Percentiles rank a stretch among this genome's conserved stretches.
Evolutionary conservation across 805 yeast species (phyloP).

Genomic region (Suhomyces kilbournensis): DNA sequence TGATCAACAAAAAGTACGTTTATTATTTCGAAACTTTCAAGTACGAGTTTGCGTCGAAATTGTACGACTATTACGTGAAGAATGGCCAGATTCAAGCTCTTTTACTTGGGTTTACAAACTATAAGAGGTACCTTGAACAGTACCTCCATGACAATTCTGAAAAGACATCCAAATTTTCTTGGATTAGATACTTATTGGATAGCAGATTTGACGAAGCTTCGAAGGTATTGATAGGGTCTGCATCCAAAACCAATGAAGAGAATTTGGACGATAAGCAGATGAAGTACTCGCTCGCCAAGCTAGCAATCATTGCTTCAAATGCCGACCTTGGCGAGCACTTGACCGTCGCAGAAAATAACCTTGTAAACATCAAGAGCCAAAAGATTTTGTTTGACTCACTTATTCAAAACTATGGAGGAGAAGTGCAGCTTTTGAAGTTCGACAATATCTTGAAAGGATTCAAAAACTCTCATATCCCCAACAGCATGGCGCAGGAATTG

Average conservation of each 20-base stretch:
- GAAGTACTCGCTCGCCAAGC: conserved; percentile 69
- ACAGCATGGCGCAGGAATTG: conserved; percentile 10
- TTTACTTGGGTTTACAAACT: conserved; percentile 55
- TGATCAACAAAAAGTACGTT: conserved; percentile 31
- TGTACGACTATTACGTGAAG: conserved; percentile 58
- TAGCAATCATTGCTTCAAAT: conserved; percentile 50
- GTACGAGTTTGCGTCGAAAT: conserved; percentile 61
- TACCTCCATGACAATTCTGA: conserved; percentile 47
- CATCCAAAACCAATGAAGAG: conserved; percentile 38
- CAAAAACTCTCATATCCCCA: conserved; percentile 12
- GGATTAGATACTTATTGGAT: conserved; percentile 66
- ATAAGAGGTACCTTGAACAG: conserved; percentile 44
- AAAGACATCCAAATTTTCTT: conserved; percentile 55
- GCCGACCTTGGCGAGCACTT: conserved; percentile 19
- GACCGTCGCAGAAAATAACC: conserved; percentile 47
- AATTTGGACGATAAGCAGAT: conserved; percentile 47
- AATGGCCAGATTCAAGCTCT: conserved; percentile 51
- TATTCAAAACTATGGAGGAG: conserved; percentile 20
- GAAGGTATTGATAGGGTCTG: conserved; percentile 41
- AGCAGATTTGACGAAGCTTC: conserved; percentile 52
- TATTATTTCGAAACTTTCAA: conserved; percentile 60
- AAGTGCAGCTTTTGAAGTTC: conserved; percentile 23
- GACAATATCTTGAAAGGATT: conserved; percentile 22
- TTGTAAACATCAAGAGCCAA: conserved; percentile 51
- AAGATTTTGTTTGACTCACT: conserved; percentile 25